phyloP scores from a whole-genome alignment of 192 early-diverging fungal genomes.

The Gaertneriomyces semiglobifer region DNA sequence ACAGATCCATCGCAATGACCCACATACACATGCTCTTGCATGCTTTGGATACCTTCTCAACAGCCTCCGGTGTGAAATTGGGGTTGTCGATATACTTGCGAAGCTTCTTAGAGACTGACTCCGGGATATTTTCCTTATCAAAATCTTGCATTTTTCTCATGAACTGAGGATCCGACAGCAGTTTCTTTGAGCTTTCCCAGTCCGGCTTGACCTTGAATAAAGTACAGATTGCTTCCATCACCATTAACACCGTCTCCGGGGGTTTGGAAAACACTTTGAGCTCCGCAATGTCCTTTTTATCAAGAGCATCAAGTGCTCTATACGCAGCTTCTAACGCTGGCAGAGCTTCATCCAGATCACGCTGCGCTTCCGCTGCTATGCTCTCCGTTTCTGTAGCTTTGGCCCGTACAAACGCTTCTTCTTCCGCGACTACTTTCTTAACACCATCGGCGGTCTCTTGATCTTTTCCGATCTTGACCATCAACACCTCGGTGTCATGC shows the following conservation, averaged over 20 bases:
- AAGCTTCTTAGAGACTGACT: slow-evolving; percentile 52
- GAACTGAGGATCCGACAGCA: slow-evolving; percentile 53
- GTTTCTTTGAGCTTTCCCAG: slow-evolving; percentile 59
- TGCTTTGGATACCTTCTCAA: slow-evolving; percentile 53
- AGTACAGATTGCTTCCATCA: slow-evolving; percentile 59
- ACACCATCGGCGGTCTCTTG: slow-evolving; percentile 64
- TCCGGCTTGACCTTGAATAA: slow-evolving; percentile 62
- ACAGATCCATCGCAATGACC: slow-evolving; percentile 61
- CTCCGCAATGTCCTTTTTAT: slow-evolving; percentile 64
- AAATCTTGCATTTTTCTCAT: slow-evolving; percentile 62
- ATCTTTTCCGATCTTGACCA: slow-evolving; percentile 63
- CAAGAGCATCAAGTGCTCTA: slow-evolving; percentile 55
- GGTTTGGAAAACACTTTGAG: slow-evolving; percentile 60
- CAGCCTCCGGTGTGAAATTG: slow-evolving; percentile 52
- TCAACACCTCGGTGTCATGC: slow-evolving; percentile 50
- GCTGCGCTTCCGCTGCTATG: slow-evolving; percentile 57
- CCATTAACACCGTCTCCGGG: slow-evolving; percentile 54
- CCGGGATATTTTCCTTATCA: slow-evolving; percentile 61
- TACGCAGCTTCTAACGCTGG: slow-evolving; percentile 57
- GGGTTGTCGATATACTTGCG: slow-evolving; percentile 60
- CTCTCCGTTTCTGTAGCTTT: slow-evolving; percentile 54
- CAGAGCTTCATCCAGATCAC: slow-evolving; percentile 56
- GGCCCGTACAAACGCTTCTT: slow-evolving; percentile 54
- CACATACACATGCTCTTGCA: slow-evolving; percentile 64
- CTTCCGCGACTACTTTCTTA: slow-evolving; percentile 55